Conservation (phyloP, 1,284 basidiomycete species). For the Phellopilus nigrolimitatus region DNA sequence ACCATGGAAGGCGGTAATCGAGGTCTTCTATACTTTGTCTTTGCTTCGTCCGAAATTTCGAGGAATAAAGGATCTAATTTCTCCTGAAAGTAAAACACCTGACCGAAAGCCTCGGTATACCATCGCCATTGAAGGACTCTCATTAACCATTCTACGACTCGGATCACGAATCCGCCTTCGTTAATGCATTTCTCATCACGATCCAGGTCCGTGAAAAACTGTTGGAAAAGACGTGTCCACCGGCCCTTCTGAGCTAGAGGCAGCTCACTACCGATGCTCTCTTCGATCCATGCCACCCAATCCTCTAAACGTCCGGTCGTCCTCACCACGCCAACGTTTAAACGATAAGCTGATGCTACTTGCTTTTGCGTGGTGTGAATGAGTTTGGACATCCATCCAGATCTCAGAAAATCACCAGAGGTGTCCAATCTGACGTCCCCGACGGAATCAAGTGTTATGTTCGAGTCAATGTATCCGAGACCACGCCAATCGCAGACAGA, state of each 20-base stretch:
- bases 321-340: conserved; percentile 37
- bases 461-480: conserved; percentile 31
- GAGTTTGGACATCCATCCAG: conserved; percentile 45
- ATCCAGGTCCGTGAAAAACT: conserved; percentile 34
- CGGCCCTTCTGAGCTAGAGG: conserved; percentile 27
- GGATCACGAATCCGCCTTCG: conserved; percentile 50
- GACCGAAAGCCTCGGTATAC: conserved; percentile 43
- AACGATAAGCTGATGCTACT: conserved; percentile 37
- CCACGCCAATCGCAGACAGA: conserved; percentile 56
- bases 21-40: conserved; percentile 25
- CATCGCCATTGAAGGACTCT: conserved; percentile 46
- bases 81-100: conserved; percentile 24
- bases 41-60: neutral
- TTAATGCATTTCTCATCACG: conserved; percentile 31
- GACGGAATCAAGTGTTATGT: conserved; percentile 24
- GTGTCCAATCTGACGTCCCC: conserved; percentile 25
- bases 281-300: conserved; percentile 43
- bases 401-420: conserved; percentile 18
- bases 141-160: conserved; percentile 48
- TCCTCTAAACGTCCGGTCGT: conserved; percentile 32
- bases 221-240: conserved; percentile 37
- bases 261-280: conserved; percentile 29
- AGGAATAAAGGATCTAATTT: conserved; percentile 14
- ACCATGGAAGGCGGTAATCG: conserved; percentile 34
- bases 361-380: conserved; percentile 44